Conservation (phyloP, 305 asterid genomes). For the Solanum hybrid region DNA sequence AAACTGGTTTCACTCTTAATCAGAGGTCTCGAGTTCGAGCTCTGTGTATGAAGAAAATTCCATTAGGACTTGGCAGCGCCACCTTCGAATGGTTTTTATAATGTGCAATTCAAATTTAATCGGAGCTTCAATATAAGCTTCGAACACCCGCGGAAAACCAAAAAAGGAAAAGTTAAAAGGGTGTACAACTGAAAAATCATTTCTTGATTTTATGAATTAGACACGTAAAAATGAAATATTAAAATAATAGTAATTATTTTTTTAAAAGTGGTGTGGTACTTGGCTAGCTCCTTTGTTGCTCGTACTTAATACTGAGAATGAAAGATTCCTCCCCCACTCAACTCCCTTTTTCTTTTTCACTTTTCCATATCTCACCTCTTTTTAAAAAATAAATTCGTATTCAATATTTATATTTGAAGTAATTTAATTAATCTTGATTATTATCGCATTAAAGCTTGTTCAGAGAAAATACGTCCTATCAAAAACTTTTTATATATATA, state of each 20-base stretch:
- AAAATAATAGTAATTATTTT: neutral
- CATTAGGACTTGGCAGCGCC: no score
- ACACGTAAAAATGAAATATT: neutral
- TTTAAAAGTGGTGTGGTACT: neutral
- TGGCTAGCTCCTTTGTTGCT: neutral
- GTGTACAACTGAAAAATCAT: no score
- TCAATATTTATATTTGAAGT: neutral
- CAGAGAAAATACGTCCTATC: neutral
- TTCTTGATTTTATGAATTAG: neutral
- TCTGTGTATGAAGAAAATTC: no score
- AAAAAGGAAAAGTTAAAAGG: no score
- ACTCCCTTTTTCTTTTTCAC: neutral
- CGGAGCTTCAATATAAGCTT: rapidly evolving
- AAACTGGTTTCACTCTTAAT: no score
- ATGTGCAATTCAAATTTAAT: no score
- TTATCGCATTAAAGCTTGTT: neutral
- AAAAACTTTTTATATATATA: neutral
- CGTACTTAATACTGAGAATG: neutral
- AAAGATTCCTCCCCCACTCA: neutral
- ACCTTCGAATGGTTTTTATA: no score
- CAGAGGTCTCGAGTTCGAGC: no score
- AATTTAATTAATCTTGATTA: neutral
- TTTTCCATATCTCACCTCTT: neutral
- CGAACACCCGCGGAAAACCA: no score
- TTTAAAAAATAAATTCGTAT: neutral